Conservation (phyloP, 1,284 basidiomycete species). For the Crucibulum cyathiforme region DNA sequence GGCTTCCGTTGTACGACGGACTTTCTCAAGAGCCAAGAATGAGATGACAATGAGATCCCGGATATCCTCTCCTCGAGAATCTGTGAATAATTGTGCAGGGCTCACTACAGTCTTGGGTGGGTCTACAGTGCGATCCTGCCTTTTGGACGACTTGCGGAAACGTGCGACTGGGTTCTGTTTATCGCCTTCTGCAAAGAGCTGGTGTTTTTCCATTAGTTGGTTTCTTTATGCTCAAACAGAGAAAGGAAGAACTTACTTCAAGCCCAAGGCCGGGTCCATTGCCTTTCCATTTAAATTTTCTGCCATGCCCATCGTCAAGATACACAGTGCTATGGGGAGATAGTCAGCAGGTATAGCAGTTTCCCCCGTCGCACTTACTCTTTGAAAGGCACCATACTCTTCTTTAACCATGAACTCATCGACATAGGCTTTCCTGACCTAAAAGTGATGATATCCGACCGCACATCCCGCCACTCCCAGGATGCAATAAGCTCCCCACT, state of each 20-base stretch:
- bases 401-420: slow-evolving; percentile 48
- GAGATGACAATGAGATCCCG: slow-evolving; percentile 44
- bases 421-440: slow-evolving; percentile 26
- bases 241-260: slow-evolving; percentile 30
- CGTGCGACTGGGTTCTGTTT: slow-evolving; percentile 41
- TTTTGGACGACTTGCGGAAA: slow-evolving; percentile 36
- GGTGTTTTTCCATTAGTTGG: background rate
- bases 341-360: too few relatives aligned
- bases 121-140: slow-evolving; percentile 22
- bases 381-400: slow-evolving; percentile 49
- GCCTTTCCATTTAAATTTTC: slow-evolving; percentile 49
- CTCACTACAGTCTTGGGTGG: slow-evolving; percentile 14
- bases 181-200: slow-evolving; percentile 45
- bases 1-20: slow-evolving; percentile 25
- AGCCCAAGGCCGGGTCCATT: slow-evolving; percentile 40
- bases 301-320: slow-evolving; percentile 26
- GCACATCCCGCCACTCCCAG: slow-evolving; percentile 41
- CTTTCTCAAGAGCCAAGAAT: slow-evolving; percentile 48
- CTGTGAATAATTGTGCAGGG: slow-evolving; percentile 38
- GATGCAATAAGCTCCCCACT: slow-evolving; percentile 36
- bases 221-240: background rate
- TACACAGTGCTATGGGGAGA: background rate
- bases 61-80: slow-evolving; percentile 39
- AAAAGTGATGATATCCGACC: slow-evolving; percentile 39
- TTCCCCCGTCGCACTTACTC: slow-evolving; percentile 31